phyloP scores from a whole-genome alignment of 192 early-diverging fungal genomes.

The Coemansia sp. region DNA sequence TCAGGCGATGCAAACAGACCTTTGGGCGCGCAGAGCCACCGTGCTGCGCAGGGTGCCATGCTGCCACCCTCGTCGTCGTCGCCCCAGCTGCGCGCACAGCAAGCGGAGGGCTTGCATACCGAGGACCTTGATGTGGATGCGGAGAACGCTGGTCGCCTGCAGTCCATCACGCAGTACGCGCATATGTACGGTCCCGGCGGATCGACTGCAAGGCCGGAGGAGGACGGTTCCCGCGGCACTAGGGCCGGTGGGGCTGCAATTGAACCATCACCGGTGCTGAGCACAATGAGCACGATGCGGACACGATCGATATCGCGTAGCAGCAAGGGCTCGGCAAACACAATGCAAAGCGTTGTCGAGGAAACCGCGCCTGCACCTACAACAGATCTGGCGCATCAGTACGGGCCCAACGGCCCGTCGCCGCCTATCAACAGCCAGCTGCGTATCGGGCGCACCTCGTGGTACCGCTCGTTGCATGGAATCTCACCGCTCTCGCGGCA shows the following conservation, averaged over 20 bases:
- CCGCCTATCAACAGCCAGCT: slow-evolving; percentile 12
- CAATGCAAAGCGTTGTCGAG: slow-evolving; percentile 20
- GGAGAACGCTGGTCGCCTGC: neutral
- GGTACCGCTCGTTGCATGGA: slow-evolving; percentile 51
- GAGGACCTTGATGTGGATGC: neutral
- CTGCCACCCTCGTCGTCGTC: neutral
- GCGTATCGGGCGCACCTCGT: slow-evolving; percentile 31
- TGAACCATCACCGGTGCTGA: slow-evolving; percentile 14
- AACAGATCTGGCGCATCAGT: neutral
- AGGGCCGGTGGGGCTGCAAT: neutral
- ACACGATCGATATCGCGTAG: slow-evolving; percentile 45
- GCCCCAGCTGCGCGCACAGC: neutral
- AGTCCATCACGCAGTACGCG: neutral
- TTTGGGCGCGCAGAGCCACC: neutral
- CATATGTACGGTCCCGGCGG: neutral
- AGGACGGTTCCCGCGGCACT: neutral
- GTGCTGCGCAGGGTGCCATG: neutral
- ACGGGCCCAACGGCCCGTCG: neutral
- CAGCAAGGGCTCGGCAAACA: slow-evolving; percentile 30
- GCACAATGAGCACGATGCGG: slow-evolving; percentile 22
- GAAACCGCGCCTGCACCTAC: neutral
- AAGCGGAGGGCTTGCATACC: neutral
- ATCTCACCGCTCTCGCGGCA: slow-evolving; percentile 47
- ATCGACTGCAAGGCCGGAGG: neutral
- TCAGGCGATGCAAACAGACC: neutral